Conservation (phyloP, 176 grass and related monocot species). For the Zizania latifolia region DNA sequence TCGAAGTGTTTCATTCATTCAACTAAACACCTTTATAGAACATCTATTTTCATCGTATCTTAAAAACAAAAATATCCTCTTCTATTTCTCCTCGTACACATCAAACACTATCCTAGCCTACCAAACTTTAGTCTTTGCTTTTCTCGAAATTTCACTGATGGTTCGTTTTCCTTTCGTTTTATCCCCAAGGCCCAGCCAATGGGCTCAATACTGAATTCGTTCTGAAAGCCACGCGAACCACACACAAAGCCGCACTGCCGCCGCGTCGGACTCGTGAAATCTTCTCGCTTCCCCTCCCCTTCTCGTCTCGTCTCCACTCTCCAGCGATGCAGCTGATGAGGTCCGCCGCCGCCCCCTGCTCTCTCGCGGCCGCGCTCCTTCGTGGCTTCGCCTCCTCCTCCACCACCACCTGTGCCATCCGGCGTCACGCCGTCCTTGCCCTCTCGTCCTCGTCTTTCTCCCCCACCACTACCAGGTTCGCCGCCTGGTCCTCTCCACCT, state of each 20-base stretch:
- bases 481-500: neutral
- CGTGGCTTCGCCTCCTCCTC: slow-evolving; percentile 3
- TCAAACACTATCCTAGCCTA: too few species aligned
- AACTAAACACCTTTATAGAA: too few species aligned
- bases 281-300: neutral
- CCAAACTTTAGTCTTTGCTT: too few species aligned
- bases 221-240: neutral
- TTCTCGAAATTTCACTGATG: too few species aligned
- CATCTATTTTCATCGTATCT: too few species aligned
- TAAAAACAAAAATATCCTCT: too few species aligned
- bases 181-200: neutral
- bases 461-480: neutral
- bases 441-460: neutral
- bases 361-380: slow-evolving; percentile 26
- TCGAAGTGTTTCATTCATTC: too few species aligned
- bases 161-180: too few species aligned
- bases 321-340: slow-evolving; percentile 40
- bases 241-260: neutral
- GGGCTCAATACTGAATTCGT: neutral
- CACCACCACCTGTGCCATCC: neutral
- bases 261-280: neutral
- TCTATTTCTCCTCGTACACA: too few species aligned
- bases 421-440: neutral
- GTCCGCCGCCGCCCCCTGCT: slow-evolving; percentile 33
- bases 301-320: neutral